phyloP scores from a whole-genome alignment of 2,329 filamentous ascomycete genomes.

The Epichloe scottii region DNA sequence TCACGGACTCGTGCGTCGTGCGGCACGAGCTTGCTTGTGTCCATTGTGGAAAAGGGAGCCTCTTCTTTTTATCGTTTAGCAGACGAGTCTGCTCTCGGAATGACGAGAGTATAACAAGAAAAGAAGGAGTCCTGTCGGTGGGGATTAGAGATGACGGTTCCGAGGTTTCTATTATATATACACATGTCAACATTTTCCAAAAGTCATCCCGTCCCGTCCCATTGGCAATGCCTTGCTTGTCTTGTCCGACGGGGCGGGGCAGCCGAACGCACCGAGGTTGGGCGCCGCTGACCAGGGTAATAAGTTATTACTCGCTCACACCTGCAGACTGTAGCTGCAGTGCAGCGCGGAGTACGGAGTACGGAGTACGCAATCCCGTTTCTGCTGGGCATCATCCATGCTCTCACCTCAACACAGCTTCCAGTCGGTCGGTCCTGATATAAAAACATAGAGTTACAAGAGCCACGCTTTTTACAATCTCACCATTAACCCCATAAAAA shows the following conservation, averaged over 20 bases:
- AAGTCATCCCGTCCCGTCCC: no score
- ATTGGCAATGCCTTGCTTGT: neutral
- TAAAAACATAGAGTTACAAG: neutral
- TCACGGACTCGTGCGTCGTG: slow-evolving; percentile 56
- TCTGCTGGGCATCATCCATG: neutral
- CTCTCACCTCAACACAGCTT: neutral
- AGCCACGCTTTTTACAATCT: neutral
- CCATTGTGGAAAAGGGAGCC: slow-evolving; percentile 22
- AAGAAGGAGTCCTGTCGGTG: no score
- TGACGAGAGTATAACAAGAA: neutral
- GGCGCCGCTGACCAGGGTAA: no score
- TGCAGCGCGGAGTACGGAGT: no score
- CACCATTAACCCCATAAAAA: neutral
- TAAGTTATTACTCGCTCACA: no score
- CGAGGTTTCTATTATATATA: no score
- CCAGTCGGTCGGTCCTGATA: neutral
- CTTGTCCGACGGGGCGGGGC: neutral
- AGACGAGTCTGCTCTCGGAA: no score
- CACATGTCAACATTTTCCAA: no score
- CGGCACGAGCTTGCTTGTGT: slow-evolving; percentile 49
- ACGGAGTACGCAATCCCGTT: neutral
- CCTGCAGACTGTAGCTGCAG: no score
- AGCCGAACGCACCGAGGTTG: no score
- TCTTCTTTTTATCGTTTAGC: no score
- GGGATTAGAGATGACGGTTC: no score